These are phyloP conservation scores for Paraleonurus japonicus DNA, from an alignment of 257 asterid species.

Conservation along the genomic window DNA sequence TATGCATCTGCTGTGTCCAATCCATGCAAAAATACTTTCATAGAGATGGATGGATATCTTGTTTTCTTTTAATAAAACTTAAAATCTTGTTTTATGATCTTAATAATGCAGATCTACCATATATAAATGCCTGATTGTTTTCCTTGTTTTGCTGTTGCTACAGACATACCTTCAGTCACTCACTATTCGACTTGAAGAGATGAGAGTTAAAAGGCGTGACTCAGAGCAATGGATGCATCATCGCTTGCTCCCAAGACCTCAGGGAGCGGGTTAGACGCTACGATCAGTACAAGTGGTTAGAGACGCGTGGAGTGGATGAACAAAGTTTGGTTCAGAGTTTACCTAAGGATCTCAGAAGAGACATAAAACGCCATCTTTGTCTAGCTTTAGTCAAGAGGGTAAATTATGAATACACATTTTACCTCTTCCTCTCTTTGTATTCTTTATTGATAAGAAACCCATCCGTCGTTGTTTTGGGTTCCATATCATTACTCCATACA, in stretches of 20 bases:
- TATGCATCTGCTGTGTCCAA: no score
- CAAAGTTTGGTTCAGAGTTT: slow-evolving; percentile 81
- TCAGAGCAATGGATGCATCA: slow-evolving; percentile 99
- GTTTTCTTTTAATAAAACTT: no score
- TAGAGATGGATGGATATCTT: no score
- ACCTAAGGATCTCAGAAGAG: slow-evolving; percentile 96
- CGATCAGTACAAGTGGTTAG: slow-evolving; percentile 97
- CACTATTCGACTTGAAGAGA: slow-evolving; percentile 96
- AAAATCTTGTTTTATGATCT: not conserved
- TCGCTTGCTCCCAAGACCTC: slow-evolving; percentile 81
- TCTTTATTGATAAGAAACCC: not conserved
- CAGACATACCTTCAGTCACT: slow-evolving; percentile 99
- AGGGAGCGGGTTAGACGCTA: slow-evolving; percentile 94
- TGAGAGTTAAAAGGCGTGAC: slow-evolving; percentile 98
- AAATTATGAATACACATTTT: slow-evolving; percentile 15
- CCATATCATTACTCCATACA: not conserved
- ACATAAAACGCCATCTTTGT: slow-evolving; percentile 98
- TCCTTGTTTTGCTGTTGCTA: slow-evolving; percentile 24
- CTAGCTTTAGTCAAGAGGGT: slow-evolving; percentile 97
- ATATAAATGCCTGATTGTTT: slow-evolving; percentile 6
- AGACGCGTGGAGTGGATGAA: slow-evolving; percentile 98
- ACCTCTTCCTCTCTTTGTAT: not conserved
- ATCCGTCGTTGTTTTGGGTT: no score
- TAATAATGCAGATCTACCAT: not conserved
- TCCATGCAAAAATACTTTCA: no score